Evolutionary conservation across 2,329 filamentous ascomycete species (phyloP).

Genomic region (Stylonectria norvegica): DNA sequence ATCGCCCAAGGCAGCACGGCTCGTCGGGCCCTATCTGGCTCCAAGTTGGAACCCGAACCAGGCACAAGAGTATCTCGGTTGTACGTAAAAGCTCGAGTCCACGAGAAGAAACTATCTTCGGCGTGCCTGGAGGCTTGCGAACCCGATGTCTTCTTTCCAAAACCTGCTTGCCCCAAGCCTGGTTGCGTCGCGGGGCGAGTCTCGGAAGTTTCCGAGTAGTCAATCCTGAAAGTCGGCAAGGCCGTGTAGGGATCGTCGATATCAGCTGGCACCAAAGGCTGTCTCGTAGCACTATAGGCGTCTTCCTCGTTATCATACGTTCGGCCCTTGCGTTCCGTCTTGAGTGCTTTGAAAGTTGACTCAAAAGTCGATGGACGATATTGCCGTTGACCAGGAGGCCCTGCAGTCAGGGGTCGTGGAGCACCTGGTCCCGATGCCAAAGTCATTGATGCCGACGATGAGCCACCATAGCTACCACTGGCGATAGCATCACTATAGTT

Average conservation of each 20-base stretch:
- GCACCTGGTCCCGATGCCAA: conserved; percentile 37
- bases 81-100: conserved; percentile 1
- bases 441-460: conserved; percentile 16
- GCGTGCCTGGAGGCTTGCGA: background rate
- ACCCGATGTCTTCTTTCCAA: background rate
- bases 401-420: conserved; percentile 52
- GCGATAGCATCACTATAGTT: conserved; percentile 12
- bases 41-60: conserved; percentile 6
- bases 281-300: no score
- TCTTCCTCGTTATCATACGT: conserved; percentile 27
- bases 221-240: conserved; percentile 6
- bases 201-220: conserved; percentile 4
- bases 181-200: background rate
- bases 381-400: conserved; percentile 52
- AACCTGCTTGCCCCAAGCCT: background rate
- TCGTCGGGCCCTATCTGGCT: background rate
- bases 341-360: conserved; percentile 33
- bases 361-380: conserved; percentile 45
- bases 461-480: conserved; percentile 12
- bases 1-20: background rate
- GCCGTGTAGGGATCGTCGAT: conserved; percentile 15
- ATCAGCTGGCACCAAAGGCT: conserved; percentile 20
- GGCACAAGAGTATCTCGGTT: background rate
- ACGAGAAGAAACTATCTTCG: background rate
- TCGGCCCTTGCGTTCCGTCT: conserved; percentile 22